Base-by-base conservation (phyloP, 352 stramenopile genomes). In the Aphanomyces euteiches region DNA sequence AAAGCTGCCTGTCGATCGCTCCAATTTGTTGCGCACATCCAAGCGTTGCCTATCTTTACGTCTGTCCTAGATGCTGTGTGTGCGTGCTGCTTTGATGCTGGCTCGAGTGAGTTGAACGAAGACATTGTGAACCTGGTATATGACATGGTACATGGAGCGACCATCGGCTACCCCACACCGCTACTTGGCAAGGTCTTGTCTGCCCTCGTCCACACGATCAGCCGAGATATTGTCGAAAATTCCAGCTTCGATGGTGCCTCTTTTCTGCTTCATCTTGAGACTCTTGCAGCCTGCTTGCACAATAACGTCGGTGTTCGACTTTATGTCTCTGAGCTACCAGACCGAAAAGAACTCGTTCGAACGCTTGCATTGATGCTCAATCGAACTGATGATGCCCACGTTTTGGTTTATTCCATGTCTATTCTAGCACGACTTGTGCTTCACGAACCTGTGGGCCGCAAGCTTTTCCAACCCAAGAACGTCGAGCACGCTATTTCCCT, bases 391-490 rank as follows among this genome's bases (percentile, higher is more conserved):
- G 84, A 92, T 57, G 66, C 82, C 0, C 83, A 90, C 70, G 74
- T 92, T 19, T 72, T 94, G 4, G 82, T 94, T 72, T 88, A 84
- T 43, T 87, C 77, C 36, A 94, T 92, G 84, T 74, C 82, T 13
- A 90, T 92, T 43, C 74, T 94, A 7, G 84, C 83, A 5, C 77
- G 86, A 13, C 75, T 94, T 12, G 86, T 92, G 68, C 76, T 94
- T 4, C 76, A 73, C 13, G 84, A 94, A 56, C 77, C 84, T 5
- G 78, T 94, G n/a, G 86, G 84, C 8, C 83, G 75, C 39, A 94
- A 92, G 58, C 74, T 94, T 1, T 94, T 94, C 38, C 90, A 84
- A 54, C 73, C 79, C 7, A 94, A 94, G 73, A 94, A 94, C 57
- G 80, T 90, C 39, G 77, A 88, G 12, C 83, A 94, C 38, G 82